phyloP scores from a whole-genome alignment of 371 early-diverging fungal species.

The Actinomucor elegans region DNA sequence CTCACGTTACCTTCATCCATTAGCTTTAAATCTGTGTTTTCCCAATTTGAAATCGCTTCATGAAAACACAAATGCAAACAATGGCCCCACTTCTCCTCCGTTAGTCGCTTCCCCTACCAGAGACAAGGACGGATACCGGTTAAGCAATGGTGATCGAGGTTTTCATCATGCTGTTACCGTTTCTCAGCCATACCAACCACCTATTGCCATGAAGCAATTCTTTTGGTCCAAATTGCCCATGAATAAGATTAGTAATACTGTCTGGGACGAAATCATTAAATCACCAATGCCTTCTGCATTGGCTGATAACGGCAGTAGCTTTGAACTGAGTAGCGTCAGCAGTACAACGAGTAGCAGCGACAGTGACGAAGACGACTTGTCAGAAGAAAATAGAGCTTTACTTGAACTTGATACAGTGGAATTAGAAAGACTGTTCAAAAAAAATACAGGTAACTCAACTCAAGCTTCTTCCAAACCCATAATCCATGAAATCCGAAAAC shows the following conservation, averaged over 20 bases:
- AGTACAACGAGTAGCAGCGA: slow-evolving; percentile 18
- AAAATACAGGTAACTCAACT: slow-evolving; percentile 9
- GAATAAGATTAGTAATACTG: slow-evolving; percentile 54
- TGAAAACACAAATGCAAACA: slow-evolving; percentile 21
- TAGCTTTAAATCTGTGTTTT: slow-evolving; percentile 45
- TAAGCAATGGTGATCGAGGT: background rate
- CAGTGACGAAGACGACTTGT: slow-evolving; percentile 18
- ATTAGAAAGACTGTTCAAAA: slow-evolving; percentile 42
- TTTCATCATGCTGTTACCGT: background rate
- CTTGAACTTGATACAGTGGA: slow-evolving; percentile 38
- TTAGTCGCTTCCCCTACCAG: slow-evolving; percentile 21
- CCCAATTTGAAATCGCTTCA: slow-evolving; percentile 41
- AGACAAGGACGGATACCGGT: too few relatives aligned
- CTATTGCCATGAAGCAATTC: slow-evolving; percentile 43
- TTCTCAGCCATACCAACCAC: background rate
- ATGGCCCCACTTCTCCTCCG: background rate
- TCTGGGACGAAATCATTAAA: slow-evolving; percentile 55
- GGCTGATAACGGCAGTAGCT: slow-evolving; percentile 14
- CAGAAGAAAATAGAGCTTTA: background rate
- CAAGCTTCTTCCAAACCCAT: background rate
- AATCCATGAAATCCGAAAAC: slow-evolving; percentile 24
- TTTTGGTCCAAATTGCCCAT: slow-evolving; percentile 63
- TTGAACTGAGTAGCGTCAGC: slow-evolving; percentile 14
- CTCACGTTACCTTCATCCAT: slow-evolving; percentile 44
- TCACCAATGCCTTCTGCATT: slow-evolving; percentile 21